Percentiles rank a stretch among this genome's conserved stretches.
Conservation (phyloP, 768 basidiomycete species). For the Lentinula raphanica region DNA sequence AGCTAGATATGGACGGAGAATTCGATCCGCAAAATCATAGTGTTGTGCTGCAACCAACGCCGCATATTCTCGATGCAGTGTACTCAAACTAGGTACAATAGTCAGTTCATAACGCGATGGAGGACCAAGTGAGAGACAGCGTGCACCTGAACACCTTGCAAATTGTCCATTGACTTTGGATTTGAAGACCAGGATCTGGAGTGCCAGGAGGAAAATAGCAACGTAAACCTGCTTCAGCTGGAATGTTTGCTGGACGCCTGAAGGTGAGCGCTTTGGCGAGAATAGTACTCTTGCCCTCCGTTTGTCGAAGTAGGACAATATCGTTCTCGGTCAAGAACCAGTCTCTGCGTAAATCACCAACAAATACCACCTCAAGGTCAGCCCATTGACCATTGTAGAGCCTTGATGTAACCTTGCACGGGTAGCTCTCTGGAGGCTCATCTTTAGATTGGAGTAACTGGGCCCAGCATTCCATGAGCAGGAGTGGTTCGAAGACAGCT, state of each 20-base stretch:
- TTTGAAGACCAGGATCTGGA: slow-evolving; percentile 58
- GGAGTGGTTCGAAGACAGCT: slow-evolving; percentile 74
- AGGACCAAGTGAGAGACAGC: neutral
- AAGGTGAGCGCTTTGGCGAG: slow-evolving; percentile 61
- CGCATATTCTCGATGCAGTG: slow-evolving; percentile 87
- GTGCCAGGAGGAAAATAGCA: slow-evolving; percentile 36
- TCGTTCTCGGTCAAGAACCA: slow-evolving; percentile 82
- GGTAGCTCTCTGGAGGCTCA: slow-evolving; percentile 46
- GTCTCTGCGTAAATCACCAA: slow-evolving; percentile 54
- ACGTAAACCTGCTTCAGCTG: slow-evolving; percentile 55
- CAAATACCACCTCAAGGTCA: slow-evolving; percentile 67
- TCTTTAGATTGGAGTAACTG: slow-evolving; percentile 79
- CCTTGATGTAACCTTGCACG: slow-evolving; percentile 62
- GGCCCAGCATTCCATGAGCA: slow-evolving; percentile 88
- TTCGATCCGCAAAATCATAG: slow-evolving; percentile 69
- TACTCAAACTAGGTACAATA: slow-evolving; percentile 64
- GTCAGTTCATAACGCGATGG: neutral
- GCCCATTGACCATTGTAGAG: slow-evolving; percentile 77
- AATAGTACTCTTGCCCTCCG: slow-evolving; percentile 44
- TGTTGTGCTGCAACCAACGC: slow-evolving; percentile 79
- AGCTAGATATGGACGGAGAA: slow-evolving; percentile 65
- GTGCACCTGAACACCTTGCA: slow-evolving; percentile 79
- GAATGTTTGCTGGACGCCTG: slow-evolving; percentile 27
- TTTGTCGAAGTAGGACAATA: slow-evolving; percentile 70
- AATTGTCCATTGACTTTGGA: slow-evolving; percentile 66